Percentiles rank a stretch among this genome's conserved stretches.
These are phyloP conservation scores for Lepiota subincarnata DNA, from an alignment of 768 basidiomycete genomes.

Conservation along the genomic window DNA sequence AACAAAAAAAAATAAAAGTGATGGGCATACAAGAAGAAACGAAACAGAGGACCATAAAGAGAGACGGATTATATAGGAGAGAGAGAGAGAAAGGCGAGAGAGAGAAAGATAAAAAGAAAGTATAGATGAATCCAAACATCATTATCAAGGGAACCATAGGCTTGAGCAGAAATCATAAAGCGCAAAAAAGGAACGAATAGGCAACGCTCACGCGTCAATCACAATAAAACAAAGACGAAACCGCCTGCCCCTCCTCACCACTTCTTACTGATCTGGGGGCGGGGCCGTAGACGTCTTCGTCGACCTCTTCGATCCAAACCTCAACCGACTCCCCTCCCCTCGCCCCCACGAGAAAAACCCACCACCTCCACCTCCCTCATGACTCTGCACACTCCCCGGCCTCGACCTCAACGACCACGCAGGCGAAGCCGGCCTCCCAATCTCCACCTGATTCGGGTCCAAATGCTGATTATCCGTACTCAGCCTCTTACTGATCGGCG, in stretches of 20 bases:
- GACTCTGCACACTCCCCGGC: slow-evolving; percentile 68
- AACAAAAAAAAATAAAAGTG: no score
- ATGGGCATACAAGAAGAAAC: slow-evolving; percentile 8
- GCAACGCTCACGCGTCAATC: no score
- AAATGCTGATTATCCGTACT: slow-evolving; percentile 46
- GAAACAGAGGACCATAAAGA: neutral
- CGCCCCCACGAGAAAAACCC: slow-evolving; percentile 69
- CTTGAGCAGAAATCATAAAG: no score
- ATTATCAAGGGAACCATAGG: no score
- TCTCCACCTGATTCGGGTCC: slow-evolving; percentile 44
- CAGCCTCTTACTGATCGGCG: slow-evolving; percentile 30
- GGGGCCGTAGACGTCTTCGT: slow-evolving; percentile 38
- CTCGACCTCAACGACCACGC: slow-evolving; percentile 85
- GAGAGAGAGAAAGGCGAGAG: neutral
- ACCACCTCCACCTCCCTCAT: slow-evolving; percentile 44
- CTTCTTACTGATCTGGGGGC: slow-evolving; percentile 11
- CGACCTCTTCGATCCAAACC: slow-evolving; percentile 70
- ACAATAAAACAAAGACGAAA: no score
- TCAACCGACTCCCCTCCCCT: slow-evolving; percentile 58
- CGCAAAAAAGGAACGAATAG: no score
- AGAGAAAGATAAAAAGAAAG: no score
- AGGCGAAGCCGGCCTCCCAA: slow-evolving; percentile 65
- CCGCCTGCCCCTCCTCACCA: no score
- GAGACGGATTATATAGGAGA: no score
- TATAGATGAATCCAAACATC: slow-evolving; percentile 12